A percentile compares a stretch with the other conserved stretches of the same genome.
These are phyloP conservation scores for Xerocomellus dryophilus DNA, from an alignment of 768 basidiomycete genomes.

Conservation along the genomic window DNA sequence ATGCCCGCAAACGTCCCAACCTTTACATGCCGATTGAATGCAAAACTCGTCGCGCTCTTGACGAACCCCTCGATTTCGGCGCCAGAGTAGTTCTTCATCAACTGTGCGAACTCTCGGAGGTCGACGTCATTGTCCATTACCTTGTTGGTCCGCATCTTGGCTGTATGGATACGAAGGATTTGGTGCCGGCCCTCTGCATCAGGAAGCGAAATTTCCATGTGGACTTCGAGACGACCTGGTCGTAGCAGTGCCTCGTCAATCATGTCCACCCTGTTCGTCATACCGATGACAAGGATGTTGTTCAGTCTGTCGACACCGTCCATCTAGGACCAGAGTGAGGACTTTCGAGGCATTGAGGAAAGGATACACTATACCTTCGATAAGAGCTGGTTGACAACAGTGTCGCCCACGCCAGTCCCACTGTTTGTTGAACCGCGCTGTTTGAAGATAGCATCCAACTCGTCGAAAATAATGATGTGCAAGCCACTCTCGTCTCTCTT, in stretches of 20 bases:
- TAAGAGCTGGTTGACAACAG: conserved; percentile 95
- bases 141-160: conserved; percentile 88
- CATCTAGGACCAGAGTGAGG: conserved; percentile 58
- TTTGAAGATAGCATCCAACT: conserved; percentile 97
- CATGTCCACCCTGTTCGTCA: conserved; percentile 99
- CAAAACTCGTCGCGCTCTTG: conserved; percentile 98
- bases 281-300: conserved; percentile 98
- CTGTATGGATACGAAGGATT: conserved; percentile 93
- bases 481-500: conserved; percentile 96
- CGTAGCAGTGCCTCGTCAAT: conserved; percentile 97
- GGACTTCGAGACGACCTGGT: conserved; percentile 97
- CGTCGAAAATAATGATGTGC: conserved; percentile 99
- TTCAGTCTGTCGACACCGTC: conserved; percentile 98
- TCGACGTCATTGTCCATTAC: conserved; percentile 89
- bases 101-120: conserved; percentile 70
- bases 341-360: neutral
- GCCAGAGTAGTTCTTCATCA: conserved; percentile 97
- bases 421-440: conserved; percentile 90
- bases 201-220: conserved; percentile 98
- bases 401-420: conserved; percentile 98
- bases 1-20: conserved; percentile 97
- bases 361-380: conserved; percentile 66
- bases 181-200: conserved; percentile 91
- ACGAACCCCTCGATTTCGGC: conserved; percentile 95
- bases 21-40: conserved; percentile 96